phyloP scores from a whole-genome alignment of 2,329 filamentous ascomycete genomes.

The Penicillium brasilianum region DNA sequence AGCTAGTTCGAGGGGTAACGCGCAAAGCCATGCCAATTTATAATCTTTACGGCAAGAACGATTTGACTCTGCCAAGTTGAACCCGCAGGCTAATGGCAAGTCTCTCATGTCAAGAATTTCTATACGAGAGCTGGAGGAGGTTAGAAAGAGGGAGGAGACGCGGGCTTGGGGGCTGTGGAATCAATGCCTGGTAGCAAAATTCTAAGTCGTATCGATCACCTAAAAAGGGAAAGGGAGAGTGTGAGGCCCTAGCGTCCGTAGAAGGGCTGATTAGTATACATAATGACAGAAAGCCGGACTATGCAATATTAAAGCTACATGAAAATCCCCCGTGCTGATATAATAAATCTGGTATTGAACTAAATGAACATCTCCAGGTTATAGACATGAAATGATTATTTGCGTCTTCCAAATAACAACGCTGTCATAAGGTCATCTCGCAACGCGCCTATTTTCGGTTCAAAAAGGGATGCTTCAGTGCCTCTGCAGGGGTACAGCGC shows the following conservation, averaged over 20 bases:
- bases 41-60: neutral
- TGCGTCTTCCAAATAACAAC: neutral
- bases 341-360: neutral
- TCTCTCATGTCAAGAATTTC: no score
- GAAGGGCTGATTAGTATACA: no score
- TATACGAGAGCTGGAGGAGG: no score
- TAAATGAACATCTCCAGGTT: neutral
- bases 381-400: neutral
- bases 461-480: constrained; percentile 88
- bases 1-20: neutral
- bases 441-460: constrained; percentile 44
- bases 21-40: neutral
- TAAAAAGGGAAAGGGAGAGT: no score
- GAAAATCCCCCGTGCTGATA: neutral
- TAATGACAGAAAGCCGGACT: no score
- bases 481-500: constrained; percentile 83
- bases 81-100: neutral
- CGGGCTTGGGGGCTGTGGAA: no score
- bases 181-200: no score
- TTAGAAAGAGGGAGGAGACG: no score
- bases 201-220: no score
- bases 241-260: no score
- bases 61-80: neutral
- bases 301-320: neutral
- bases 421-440: neutral